Conservation (phyloP, 1,284 basidiomycete species). For the Cystobasidium pallidum region DNA sequence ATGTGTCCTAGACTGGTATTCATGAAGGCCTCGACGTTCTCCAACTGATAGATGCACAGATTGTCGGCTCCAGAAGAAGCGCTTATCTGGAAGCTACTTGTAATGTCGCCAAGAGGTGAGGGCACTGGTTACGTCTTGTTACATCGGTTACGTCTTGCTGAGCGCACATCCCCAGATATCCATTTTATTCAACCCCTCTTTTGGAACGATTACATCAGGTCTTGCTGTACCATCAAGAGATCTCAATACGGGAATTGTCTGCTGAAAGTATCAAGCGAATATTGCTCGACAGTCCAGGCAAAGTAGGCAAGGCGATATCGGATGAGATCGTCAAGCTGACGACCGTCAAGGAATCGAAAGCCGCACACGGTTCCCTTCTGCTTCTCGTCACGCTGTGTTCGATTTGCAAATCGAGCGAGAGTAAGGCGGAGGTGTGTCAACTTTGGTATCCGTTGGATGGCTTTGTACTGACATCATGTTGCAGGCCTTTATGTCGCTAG, state of each 20-base stretch:
- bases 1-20: conserved; percentile 72
- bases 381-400: neutral
- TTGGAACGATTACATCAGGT: neutral
- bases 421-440: conserved; percentile 5
- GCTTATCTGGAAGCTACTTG: conserved; percentile 82
- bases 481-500: conserved; percentile 6
- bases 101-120: conserved; percentile 76
- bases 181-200: conserved; percentile 14
- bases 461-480: neutral
- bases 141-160: neutral
- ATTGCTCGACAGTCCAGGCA: neutral
- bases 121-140: conserved; percentile 50
- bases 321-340: neutral
- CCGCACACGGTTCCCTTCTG: conserved; percentile 21
- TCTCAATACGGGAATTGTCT: neutral
- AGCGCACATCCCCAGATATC: conserved; percentile 6
- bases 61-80: conserved; percentile 80
- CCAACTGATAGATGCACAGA: conserved; percentile 89
- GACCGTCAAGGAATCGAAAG: conserved; percentile 1
- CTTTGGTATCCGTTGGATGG: neutral
- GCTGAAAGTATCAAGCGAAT: conserved; percentile 16
- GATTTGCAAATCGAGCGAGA: neutral
- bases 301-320: neutral
- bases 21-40: conserved; percentile 93
- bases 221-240: conserved; percentile 4